phyloP scores from a whole-genome alignment of 2,329 filamentous ascomycete genomes.

The Neonectria magnoliae region DNA sequence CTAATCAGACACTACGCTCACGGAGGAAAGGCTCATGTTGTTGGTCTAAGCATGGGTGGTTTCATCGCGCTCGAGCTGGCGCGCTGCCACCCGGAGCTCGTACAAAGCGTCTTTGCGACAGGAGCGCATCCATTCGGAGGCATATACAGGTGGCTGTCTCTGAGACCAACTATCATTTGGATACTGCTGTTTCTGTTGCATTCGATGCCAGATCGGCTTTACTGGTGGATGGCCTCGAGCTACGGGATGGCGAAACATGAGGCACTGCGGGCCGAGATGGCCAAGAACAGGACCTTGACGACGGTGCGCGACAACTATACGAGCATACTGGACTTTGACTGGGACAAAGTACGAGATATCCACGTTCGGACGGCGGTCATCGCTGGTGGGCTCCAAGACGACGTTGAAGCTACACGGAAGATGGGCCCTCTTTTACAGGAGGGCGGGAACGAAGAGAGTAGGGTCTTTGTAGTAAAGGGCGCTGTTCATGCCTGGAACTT shows the following conservation, averaged over 20 bases:
- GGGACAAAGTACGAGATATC: background rate
- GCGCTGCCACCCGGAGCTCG: background rate
- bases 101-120: conserved; percentile 4
- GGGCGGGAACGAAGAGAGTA: background rate
- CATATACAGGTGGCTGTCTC: background rate
- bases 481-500: background rate
- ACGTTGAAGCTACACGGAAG: conserved; percentile 1
- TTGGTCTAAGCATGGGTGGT: conserved; percentile 2
- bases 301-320: background rate
- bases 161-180: background rate
- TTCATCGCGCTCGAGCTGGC: background rate
- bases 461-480: background rate
- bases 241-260: background rate
- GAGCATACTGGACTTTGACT: background rate
- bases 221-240: conserved; percentile 8
- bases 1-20: background rate
- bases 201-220: background rate
- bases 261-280: background rate
- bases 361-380: background rate
- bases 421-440: background rate
- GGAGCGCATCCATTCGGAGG: conserved; percentile 5
- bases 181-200: background rate
- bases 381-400: background rate
- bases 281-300: background rate
- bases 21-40: background rate